These are phyloP conservation scores for Annulohypoxylon nitens DNA, from an alignment of 495 filamentous ascomycete genomes.

Conservation along the genomic window DNA sequence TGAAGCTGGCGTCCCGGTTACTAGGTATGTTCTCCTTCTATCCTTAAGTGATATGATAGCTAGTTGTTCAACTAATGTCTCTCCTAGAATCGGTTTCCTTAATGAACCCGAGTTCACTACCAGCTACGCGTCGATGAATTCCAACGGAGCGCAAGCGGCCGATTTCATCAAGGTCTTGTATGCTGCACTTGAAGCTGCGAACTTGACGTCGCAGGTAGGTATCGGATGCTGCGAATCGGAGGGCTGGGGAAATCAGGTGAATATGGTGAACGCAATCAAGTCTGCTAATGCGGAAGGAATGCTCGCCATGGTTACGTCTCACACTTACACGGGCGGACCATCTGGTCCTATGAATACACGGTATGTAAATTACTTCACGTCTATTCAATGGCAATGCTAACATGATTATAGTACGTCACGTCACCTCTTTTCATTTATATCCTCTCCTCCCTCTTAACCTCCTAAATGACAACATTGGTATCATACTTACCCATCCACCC, in stretches of 20 bases:
- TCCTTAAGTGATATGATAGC: conserved; percentile 36
- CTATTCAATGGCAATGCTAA: background rate
- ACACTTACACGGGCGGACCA: conserved; percentile 57
- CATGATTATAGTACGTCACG: conserved; percentile 24
- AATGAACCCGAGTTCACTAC: conserved; percentile 60
- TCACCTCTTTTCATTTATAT: background rate
- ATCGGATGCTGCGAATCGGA: conserved; percentile 59
- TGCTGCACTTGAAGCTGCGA: conserved; percentile 48
- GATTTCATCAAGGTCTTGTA: conserved; percentile 59
- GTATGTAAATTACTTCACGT: conserved; percentile 5
- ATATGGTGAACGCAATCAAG: conserved; percentile 56
- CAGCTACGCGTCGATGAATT: conserved; percentile 56
- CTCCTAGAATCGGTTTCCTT: conserved; percentile 49
- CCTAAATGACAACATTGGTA: background rate
- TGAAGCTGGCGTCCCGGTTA: conserved; percentile 63
- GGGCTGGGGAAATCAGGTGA: conserved; percentile 57
- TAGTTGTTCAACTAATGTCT: conserved; percentile 31
- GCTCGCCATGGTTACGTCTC: conserved; percentile 55
- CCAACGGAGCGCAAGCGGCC: conserved; percentile 55
- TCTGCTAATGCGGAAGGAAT: conserved; percentile 48
- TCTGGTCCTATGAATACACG: conserved; percentile 51
- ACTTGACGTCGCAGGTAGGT: conserved; percentile 50
- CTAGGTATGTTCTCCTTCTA: conserved; percentile 62
- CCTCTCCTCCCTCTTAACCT: background rate
- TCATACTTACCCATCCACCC: conserved; percentile 12